Percentiles rank a stretch among this genome's conserved stretches.
Evolutionary conservation across 371 early-diverging fungal species (phyloP).

Genomic region (Parasitella parasitica): DNA sequence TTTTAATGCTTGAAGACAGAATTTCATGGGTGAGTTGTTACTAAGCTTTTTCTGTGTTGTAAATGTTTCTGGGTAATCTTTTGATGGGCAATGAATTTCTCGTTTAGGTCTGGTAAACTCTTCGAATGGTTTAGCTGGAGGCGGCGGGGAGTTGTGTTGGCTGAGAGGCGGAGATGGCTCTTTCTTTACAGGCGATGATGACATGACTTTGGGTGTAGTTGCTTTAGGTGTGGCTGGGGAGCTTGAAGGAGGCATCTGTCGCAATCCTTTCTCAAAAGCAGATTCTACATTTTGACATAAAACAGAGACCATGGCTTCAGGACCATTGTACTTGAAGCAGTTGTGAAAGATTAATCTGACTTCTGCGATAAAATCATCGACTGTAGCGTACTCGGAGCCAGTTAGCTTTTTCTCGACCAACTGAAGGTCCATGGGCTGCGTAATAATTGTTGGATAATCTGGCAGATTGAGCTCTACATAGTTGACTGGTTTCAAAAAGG

Average conservation of each 20-base stretch:
- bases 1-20: constrained; percentile 65
- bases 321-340: constrained; percentile 90
- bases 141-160: constrained; percentile 6
- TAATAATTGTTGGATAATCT: constrained; percentile 91
- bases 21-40: constrained; percentile 60
- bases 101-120: constrained; percentile 67
- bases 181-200: constrained; percentile 1
- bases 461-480: constrained; percentile 89
- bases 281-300: constrained; percentile 75
- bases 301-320: constrained; percentile 72
- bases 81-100: constrained; percentile 72
- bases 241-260: constrained; percentile 61
- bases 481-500: constrained; percentile 94
- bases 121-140: constrained; percentile 28
- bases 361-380: constrained; percentile 76
- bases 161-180: constrained; percentile 9
- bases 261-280: constrained; percentile 68
- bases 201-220: not conserved
- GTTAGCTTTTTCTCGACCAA: constrained; percentile 90
- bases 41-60: constrained; percentile 43
- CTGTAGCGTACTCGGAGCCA: constrained; percentile 58
- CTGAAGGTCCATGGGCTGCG: constrained; percentile 96
- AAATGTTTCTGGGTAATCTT: constrained; percentile 49
- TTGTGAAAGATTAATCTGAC: constrained; percentile 79
- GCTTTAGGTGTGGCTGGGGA: not conserved